A percentile compares a stretch with the other conserved stretches of the same genome.
Evolutionary conservation across 345 rosid species (phyloP).

Genomic region (Eucalyptus tenuipes): DNA sequence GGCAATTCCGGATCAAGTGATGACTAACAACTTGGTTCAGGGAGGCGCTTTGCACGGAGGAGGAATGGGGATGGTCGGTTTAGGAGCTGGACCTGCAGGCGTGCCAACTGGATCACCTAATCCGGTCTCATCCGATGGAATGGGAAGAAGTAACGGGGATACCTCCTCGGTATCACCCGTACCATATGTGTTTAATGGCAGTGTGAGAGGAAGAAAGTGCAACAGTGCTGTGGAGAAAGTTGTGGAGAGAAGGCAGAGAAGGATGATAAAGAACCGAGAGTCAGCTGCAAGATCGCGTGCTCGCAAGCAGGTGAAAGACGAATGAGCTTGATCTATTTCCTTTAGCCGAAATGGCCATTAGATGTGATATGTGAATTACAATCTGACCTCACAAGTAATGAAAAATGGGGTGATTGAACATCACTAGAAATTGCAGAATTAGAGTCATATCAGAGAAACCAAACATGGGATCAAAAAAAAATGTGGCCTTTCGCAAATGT

Average conservation of each 20-base stretch:
- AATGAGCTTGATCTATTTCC: neutral
- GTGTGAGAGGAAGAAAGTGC: conserved; percentile 58
- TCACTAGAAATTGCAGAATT: neutral
- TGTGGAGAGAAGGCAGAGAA: conserved; percentile 92
- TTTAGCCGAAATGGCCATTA: neutral
- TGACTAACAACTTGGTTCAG: conserved; percentile 34
- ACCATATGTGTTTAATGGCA: conserved; percentile 67
- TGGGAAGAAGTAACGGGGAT: conserved; percentile 64
- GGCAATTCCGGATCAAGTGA: conserved; percentile 39
- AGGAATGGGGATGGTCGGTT: conserved; percentile 53
- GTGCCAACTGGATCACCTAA: conserved; percentile 51
- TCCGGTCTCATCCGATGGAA: conserved; percentile 66
- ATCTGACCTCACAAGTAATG: neutral
- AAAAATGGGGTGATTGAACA: neutral
- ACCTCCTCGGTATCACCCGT: conserved; percentile 74
- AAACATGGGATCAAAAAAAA: neutral
- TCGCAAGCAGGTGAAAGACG: conserved; percentile 82
- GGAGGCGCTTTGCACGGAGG: conserved; percentile 34
- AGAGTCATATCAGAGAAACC: neutral
- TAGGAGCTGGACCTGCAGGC: conserved; percentile 27
- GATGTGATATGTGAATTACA: neutral
- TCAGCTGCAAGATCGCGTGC: conserved; percentile 99
- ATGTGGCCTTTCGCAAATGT: neutral
- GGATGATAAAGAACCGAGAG: conserved; percentile 98
- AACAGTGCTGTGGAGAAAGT: conserved; percentile 76